A percentile compares a stretch with the other conserved stretches of the same genome.
These are phyloP conservation scores for Jasminum sambac DNA, from an alignment of 257 asterid genomes.

Conservation along the genomic window DNA sequence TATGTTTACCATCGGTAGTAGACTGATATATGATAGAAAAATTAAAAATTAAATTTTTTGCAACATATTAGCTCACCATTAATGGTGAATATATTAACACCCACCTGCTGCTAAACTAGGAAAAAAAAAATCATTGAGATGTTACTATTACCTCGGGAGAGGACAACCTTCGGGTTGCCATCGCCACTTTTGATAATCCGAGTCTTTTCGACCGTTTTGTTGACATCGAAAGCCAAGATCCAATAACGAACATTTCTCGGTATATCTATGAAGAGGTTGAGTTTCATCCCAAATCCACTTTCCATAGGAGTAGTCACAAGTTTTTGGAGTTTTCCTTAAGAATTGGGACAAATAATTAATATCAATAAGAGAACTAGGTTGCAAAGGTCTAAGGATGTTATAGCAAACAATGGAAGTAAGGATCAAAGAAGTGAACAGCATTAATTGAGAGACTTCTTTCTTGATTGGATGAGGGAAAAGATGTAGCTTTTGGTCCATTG, in stretches of 20 bases:
- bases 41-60: too few species aligned
- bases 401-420: constrained; percentile 35
- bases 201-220: constrained; percentile 54
- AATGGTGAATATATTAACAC: too few species aligned
- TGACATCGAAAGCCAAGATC: constrained; percentile 91
- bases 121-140: not conserved
- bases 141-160: constrained; percentile 65
- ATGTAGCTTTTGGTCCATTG: constrained; percentile 22
- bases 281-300: constrained; percentile 70
- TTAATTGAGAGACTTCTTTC: constrained; percentile 34
- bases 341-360: constrained; percentile 39
- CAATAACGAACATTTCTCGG: constrained; percentile 76
- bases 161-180: constrained; percentile 75
- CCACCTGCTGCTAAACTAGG: constrained; percentile 5
- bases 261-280: constrained; percentile 42
- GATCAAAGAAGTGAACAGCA: constrained; percentile 36
- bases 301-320: constrained; percentile 69
- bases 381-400: constrained; percentile 28
- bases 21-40: too few species aligned
- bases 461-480: constrained; percentile 36
- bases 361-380: constrained; percentile 37
- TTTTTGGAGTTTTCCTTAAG: constrained; percentile 24
- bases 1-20: too few species aligned
- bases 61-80: too few species aligned
- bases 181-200: constrained; percentile 70